These are phyloP conservation scores for Candida nanaspora DNA, from an alignment of 805 yeast genomes.

Conservation along the genomic window DNA sequence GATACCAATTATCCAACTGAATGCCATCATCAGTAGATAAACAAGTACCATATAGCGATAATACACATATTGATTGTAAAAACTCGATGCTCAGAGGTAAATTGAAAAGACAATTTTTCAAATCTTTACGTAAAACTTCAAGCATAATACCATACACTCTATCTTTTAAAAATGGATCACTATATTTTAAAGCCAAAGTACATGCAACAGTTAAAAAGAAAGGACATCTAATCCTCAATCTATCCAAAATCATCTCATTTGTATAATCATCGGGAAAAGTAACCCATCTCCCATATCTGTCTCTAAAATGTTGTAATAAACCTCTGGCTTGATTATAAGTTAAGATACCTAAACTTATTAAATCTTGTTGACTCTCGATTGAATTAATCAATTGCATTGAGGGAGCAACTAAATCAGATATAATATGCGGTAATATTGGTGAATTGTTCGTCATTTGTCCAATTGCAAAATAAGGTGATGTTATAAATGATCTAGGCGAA, in stretches of 20 bases:
- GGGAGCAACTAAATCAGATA: conserved; percentile 6
- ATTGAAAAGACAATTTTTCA: conserved; percentile 35
- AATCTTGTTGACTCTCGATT: conserved; percentile 27
- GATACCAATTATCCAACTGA: conserved; percentile 61
- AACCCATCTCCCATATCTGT: conserved; percentile 73
- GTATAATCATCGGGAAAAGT: conserved; percentile 52
- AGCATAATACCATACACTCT: conserved; percentile 37
- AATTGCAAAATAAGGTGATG: conserved; percentile 39
- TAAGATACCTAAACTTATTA: conserved; percentile 44
- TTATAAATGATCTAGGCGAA: conserved; percentile 23
- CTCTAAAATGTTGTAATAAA: conserved; percentile 50
- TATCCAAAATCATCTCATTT: conserved; percentile 39
- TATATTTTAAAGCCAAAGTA: conserved; percentile 51
- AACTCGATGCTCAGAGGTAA: conserved; percentile 46
- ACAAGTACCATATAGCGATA: conserved; percentile 59
- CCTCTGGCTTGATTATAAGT: conserved; percentile 38
- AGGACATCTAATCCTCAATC: conserved; percentile 46
- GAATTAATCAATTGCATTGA: conserved; percentile 1
- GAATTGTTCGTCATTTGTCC: conserved; percentile 25
- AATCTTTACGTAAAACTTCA: conserved; percentile 40
- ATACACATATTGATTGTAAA: conserved; percentile 58
- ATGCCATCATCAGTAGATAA: conserved; percentile 39
- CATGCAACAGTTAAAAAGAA: conserved; percentile 63
- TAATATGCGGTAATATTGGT: conserved; percentile 15
- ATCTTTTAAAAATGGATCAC: conserved; percentile 29